phyloP scores from a whole-genome alignment of 352 stramenopile genomes.

The Blastocystis sp. region DNA sequence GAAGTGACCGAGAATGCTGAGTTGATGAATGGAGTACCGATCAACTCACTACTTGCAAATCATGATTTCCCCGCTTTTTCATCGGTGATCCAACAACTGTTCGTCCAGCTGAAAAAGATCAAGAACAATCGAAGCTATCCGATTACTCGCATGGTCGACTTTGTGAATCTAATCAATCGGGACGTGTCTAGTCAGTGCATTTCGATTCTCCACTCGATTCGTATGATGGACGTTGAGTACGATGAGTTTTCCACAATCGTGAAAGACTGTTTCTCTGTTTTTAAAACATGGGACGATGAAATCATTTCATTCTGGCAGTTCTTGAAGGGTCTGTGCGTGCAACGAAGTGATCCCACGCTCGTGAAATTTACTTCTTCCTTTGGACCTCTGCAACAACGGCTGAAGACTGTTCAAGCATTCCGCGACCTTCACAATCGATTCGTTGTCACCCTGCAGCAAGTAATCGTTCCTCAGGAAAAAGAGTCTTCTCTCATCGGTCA shows the following conservation, averaged over 20 bases:
- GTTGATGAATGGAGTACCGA: conserved; percentile 81
- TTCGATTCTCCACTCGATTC: not conserved
- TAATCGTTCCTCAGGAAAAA: conserved; percentile 65
- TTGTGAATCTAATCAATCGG: conserved; percentile 57
- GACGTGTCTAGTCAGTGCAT: conserved; percentile 60
- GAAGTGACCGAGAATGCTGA: conserved; percentile 79
- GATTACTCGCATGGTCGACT: conserved; percentile 39
- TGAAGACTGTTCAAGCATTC: conserved; percentile 80
- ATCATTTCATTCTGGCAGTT: conserved; percentile 74
- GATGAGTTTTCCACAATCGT: conserved; percentile 37
- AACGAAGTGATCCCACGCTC: conserved; percentile 67
- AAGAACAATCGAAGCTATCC: conserved; percentile 76
- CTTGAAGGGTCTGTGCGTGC: conserved; percentile 76
- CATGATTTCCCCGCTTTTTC: conserved; percentile 30
- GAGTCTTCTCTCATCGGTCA: conserved; percentile 23
- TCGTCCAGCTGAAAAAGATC: conserved; percentile 79
- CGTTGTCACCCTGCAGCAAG: conserved; percentile 72
- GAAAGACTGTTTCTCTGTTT: not conserved
- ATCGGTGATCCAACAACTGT: conserved; percentile 60
- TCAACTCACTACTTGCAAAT: conserved; percentile 78
- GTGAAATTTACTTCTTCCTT: conserved; percentile 70
- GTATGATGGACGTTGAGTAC: conserved; percentile 54
- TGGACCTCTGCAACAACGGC: conserved; percentile 74
- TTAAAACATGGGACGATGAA: conserved; percentile 56
- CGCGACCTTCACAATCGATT: conserved; percentile 81